These are phyloP conservation scores for Talaromyces albobiverticillius DNA, from an alignment of 2,329 filamentous ascomycete species.

Conservation along the genomic window DNA sequence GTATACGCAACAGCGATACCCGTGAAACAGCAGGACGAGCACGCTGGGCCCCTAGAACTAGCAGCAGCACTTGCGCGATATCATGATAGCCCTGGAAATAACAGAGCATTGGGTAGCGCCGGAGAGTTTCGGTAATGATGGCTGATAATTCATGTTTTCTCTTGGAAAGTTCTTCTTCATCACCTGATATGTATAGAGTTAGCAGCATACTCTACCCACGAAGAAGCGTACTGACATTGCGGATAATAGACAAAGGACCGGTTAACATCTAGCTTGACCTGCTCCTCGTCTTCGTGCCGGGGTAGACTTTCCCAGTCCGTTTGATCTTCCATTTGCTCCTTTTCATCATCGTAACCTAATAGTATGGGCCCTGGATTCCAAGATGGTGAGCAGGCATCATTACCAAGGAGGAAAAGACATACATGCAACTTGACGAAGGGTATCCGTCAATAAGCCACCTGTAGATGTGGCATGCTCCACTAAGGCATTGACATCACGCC, in stretches of 20 bases:
- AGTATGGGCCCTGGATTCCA: constrained; percentile 45
- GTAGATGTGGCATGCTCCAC: constrained; percentile 58
- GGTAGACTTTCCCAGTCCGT: constrained; percentile 61
- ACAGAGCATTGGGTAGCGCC: constrained; percentile 76
- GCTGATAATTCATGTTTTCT: constrained; percentile 75
- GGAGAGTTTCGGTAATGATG: constrained; percentile 77
- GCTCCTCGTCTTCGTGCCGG: constrained; percentile 80
- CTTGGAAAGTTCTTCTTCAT: constrained; percentile 63
- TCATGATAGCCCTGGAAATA: constrained; percentile 99
- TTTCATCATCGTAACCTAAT: constrained; percentile 36
- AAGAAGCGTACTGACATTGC: constrained; percentile 54
- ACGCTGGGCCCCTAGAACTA: constrained; percentile 68
- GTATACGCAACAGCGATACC: constrained; percentile 85
- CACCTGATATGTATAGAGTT: constrained; percentile 49
- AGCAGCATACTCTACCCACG: not conserved
- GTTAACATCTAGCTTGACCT: constrained; percentile 89
- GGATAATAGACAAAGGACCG: constrained; percentile 98
- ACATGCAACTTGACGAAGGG: constrained; percentile 74
- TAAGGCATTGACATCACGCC: constrained; percentile 56
- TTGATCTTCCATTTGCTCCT: constrained; percentile 17
- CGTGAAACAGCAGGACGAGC: constrained; percentile 67
- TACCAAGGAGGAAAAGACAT: constrained; percentile 40
- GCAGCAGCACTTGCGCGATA: constrained; percentile 90
- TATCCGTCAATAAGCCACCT: constrained; percentile 67
- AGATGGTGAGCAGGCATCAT: constrained; percentile 16